Conservation (phyloP, 768 basidiomycete species). For the Neoboletus subvelutipes region DNA sequence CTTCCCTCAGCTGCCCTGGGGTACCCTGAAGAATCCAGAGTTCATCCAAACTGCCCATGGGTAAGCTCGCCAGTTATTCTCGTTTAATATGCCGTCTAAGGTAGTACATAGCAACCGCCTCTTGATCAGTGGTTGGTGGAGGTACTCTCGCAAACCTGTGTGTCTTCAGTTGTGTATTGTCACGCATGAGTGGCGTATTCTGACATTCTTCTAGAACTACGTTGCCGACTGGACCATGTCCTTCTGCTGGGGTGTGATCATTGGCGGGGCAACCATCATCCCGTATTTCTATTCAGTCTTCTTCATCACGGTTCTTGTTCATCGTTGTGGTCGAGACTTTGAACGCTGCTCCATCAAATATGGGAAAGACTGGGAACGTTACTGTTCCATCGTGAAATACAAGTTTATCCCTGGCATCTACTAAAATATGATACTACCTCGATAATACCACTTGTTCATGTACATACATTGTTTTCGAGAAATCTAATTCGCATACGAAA, state of each 20-base stretch:
- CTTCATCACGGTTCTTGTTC: slow-evolving; percentile 90
- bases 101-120: slow-evolving; percentile 71
- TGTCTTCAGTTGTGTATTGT: slow-evolving; percentile 24
- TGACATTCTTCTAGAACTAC: slow-evolving; percentile 63
- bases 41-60: slow-evolving; percentile 94
- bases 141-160: slow-evolving; percentile 88
- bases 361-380: slow-evolving; percentile 92
- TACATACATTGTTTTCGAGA: not conserved
- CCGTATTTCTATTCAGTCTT: slow-evolving; percentile 97
- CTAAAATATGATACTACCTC: slow-evolving; percentile 37
- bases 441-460: slow-evolving; percentile 10
- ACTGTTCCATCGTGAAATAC: slow-evolving; percentile 84
- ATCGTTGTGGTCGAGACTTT: slow-evolving; percentile 92
- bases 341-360: slow-evolving; percentile 92
- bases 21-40: slow-evolving; percentile 79
- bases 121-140: slow-evolving; percentile 93
- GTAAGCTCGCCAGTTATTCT: slow-evolving; percentile 37
- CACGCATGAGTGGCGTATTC: not conserved
- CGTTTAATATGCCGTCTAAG: slow-evolving; percentile 6
- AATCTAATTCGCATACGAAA: not conserved
- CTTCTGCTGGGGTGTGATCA: slow-evolving; percentile 79
- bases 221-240: slow-evolving; percentile 90
- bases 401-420: slow-evolving; percentile 90
- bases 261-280: slow-evolving; percentile 75
- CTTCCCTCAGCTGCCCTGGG: slow-evolving; percentile 91